Base-by-base conservation (phyloP, 352 stramenopile species). In the Globisporangium orthogonon region DNA sequence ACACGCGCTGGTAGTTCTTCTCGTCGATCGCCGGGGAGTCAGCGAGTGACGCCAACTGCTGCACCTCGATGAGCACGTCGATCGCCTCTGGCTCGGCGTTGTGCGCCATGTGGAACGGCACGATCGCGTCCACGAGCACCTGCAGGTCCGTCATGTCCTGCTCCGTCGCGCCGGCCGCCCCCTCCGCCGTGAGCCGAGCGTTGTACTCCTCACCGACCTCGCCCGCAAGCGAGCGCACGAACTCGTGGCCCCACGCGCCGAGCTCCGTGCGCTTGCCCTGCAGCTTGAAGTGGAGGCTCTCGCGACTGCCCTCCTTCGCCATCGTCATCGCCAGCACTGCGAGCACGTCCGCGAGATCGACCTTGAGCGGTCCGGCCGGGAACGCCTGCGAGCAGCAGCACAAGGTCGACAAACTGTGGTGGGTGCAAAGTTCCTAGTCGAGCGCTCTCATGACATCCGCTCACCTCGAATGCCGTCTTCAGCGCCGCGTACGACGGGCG, bases 21-120 rank as follows among this genome's bases (percentile, higher is more conserved):
- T 98, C 94, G 73, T 99, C 96, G 57, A 99, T 98, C 37, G 94
- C 73, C 13, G 86, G 78, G 18, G 95, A 86, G 13, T 92, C 69
- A n/a, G 98, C 74, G 40, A 99, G 76, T 66, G 97, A 97, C 49
- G 88, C 71, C 10, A 99, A 82, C 64, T 97, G 78, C 72, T 99
- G 95, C 37, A 99, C 96, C 83, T 99, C 97, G 62, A 99, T 96
- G 48, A 99, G 78, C 30, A 99, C 94, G 73, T 99, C 97, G 40
- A 99, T 95, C 23, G 97, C 97, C 79, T 99, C 97, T 0, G 97
- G 95, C 73, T 99, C 97, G 4, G 97, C 97, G 70, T 99, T 99
- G 78, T 99, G 97, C 63, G 96, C 77, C 70, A 99, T 96, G 83
- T 99, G 96, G 78, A 99, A 99, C 3, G 97, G 97, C 55, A 99